phyloP scores from a whole-genome alignment of 2,329 filamentous ascomycete genomes.

The Diaporthe destruens region DNA sequence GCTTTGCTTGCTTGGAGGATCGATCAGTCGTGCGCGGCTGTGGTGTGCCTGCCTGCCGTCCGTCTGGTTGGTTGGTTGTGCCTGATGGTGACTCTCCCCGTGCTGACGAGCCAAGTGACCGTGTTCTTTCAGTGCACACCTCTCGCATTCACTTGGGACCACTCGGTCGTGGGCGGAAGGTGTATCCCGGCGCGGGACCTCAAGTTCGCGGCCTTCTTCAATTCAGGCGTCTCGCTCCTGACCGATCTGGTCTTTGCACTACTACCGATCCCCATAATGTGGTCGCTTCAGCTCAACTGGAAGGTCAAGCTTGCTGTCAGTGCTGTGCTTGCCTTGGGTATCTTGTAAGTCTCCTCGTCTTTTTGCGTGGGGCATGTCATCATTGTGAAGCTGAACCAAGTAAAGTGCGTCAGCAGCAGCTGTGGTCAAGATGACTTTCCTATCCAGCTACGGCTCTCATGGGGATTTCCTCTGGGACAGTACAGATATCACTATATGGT shows the following conservation, averaged over 20 bases:
- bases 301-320: conserved; percentile 47
- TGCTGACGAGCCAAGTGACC: background rate
- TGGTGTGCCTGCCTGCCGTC: too few relatives aligned
- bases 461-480: conserved; percentile 49
- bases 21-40: too few relatives aligned
- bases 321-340: conserved; percentile 46
- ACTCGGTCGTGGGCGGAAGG: background rate
- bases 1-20: too few relatives aligned
- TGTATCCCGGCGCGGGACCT: conserved; percentile 46
- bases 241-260: conserved; percentile 49
- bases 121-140: conserved; percentile 16
- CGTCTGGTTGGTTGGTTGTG: background rate
- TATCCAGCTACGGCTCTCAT: conserved; percentile 46
- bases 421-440: conserved; percentile 45
- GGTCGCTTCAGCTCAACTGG: conserved; percentile 49
- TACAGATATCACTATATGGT: conserved; percentile 49
- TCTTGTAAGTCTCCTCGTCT: conserved; percentile 23
- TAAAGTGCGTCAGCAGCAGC: conserved; percentile 10
- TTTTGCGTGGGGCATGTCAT: too few relatives aligned
- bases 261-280: conserved; percentile 47
- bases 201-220: conserved; percentile 48
- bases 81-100: background rate
- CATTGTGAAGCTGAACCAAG: background rate
- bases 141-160: background rate
- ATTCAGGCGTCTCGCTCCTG: conserved; percentile 51